Base-by-base conservation (phyloP, 768 basidiomycete genomes). In the Tephrocybe sp. region DNA sequence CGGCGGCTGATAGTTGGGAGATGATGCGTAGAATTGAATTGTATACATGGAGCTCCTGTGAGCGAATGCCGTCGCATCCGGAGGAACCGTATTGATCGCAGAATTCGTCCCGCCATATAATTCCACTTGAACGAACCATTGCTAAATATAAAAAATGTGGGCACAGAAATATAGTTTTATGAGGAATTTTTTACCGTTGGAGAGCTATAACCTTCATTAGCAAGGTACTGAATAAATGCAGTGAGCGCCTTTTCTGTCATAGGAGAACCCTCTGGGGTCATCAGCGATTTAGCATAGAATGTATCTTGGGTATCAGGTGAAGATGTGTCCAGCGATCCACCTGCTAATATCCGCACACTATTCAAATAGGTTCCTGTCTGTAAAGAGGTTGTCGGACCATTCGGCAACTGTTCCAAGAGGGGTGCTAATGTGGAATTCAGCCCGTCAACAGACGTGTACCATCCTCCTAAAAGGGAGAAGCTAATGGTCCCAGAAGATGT, bases 21-120 rank as follows among this genome's bases (percentile, higher is more conserved):
- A 68, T 0, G 74, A 76, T 0, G 76, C 76, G 58, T 82, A 79
- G 52, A 80, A 67, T 58, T 80, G 79, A 46, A 80, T 70, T 1
- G 71, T 74, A 48, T 77, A 77, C 39, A 73, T 59, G 1, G 73
- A 69, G 52, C 62, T 64, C 19, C 79, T 65, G 48, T 75, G 72
- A 0, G 67, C 72, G 55, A 78, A 82, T 0, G 79, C 70, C 0
- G 75, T 78, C 1, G 67, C 69, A 40, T 70, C 59, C 12, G 61
- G 39, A 7, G 70, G 52, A 2, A 78, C 69, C 7, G 68, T 53
- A 51, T 76, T 77, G 56, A 80, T 70, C 5, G 68, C 72, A 6
- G 77, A 79, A 48, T 73, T 72, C 2, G 59, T 57, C 2, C 77
- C 77, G 17, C 75, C 75, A 36, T 71, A 76, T 0, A 76, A 56